A percentile compares a stretch with the other conserved stretches of the same genome.
These are phyloP conservation scores for Viola pubescens DNA, from an alignment of 441 rosid species.

Conservation along the genomic window DNA sequence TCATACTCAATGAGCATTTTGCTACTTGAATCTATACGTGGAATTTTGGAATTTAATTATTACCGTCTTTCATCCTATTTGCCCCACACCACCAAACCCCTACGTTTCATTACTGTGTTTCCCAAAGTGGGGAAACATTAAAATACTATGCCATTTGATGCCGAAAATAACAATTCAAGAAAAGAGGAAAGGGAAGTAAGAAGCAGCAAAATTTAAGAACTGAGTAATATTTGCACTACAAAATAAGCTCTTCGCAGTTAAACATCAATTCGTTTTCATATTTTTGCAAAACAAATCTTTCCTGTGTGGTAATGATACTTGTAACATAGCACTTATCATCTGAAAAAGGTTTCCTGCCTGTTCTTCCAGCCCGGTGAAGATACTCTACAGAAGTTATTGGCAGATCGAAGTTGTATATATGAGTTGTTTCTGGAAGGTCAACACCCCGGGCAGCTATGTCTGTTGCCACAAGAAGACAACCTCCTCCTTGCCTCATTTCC, in stretches of 20 bases:
- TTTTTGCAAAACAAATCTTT: slow-evolving; percentile 81
- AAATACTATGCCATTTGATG: neutral
- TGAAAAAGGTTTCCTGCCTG: slow-evolving; percentile 91
- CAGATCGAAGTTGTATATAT: slow-evolving; percentile 80
- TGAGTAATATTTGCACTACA: slow-evolving; percentile 16
- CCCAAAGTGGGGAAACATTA: too few species aligned
- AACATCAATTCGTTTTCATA: slow-evolving; percentile 81
- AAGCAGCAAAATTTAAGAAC: neutral
- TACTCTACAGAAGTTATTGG: slow-evolving; percentile 76
- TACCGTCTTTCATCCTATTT: too few species aligned
- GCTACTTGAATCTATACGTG: too few species aligned
- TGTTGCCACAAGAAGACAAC: slow-evolving; percentile 79
- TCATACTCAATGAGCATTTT: too few species aligned
- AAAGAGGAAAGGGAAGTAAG: neutral
- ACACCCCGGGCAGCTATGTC: slow-evolving; percentile 94
- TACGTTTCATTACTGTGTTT: too few species aligned
- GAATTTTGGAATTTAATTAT: too few species aligned
- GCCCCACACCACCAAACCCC: too few species aligned
- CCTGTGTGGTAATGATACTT: slow-evolving; percentile 55
- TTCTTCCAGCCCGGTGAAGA: slow-evolving; percentile 89
- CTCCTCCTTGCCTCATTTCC: slow-evolving; percentile 78
- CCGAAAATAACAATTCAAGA: neutral
- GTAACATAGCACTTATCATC: slow-evolving; percentile 60
- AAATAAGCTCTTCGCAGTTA: slow-evolving; percentile 46
- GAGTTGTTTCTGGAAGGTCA: slow-evolving; percentile 86